Evolutionary conservation across 83 land plant genomes (phyloP).

Genomic region (Picea abies): DNA sequence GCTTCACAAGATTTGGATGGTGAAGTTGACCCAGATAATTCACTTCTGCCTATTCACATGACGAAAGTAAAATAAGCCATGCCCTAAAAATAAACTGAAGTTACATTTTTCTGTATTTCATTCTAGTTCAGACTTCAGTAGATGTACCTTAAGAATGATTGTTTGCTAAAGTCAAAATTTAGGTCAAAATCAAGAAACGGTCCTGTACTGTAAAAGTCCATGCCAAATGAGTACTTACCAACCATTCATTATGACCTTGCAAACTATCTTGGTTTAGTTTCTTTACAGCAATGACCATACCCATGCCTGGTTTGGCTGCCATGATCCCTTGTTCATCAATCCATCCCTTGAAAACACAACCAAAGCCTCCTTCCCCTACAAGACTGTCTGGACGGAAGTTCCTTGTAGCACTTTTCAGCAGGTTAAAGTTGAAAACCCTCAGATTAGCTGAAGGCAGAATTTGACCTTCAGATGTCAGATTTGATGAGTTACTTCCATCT

Average conservation of each 20-base stretch:
- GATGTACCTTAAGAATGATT: background rate
- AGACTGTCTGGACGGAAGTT: conserved; percentile 48
- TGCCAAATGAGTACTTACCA: conserved; percentile 31
- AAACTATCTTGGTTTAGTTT: conserved; percentile 36
- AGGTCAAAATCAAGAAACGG: background rate
- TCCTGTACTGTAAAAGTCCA: background rate
- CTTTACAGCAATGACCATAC: conserved; percentile 46
- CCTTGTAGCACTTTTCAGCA: conserved; percentile 42
- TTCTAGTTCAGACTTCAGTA: background rate
- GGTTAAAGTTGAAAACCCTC: conserved; percentile 34
- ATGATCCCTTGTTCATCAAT: conserved; percentile 32
- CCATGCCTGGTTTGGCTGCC: conserved; percentile 35
- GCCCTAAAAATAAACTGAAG: background rate
- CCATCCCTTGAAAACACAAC: conserved; percentile 53
- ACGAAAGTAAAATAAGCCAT: background rate
- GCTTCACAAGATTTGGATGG: conserved; percentile 20
- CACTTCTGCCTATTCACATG: conserved; percentile 12
- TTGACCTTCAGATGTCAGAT: conserved; percentile 26
- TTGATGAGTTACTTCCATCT: conserved; percentile 11
- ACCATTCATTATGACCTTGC: conserved; percentile 54
- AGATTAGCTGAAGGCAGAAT: conserved; percentile 33
- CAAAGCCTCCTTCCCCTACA: conserved; percentile 53
- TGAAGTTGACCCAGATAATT: conserved; percentile 20
- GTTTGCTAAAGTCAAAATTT: background rate
- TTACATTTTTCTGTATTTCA: background rate